Conservation (phyloP, 371 early-diverging fungal genomes). For the Homolaphlyctis polyrhiza region DNA sequence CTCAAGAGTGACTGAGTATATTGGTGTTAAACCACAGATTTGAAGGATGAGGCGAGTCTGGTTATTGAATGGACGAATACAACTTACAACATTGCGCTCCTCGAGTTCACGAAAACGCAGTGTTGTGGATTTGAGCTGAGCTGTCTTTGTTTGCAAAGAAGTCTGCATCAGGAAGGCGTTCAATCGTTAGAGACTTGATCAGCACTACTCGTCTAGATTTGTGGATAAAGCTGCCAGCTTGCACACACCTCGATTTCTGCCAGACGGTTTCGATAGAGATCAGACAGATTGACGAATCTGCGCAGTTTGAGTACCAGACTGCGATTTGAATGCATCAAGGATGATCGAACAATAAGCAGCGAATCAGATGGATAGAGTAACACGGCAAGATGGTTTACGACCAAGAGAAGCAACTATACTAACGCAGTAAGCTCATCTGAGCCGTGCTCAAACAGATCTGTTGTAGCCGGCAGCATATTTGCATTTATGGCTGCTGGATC, state of each 20-base stretch:
- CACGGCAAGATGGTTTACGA: too few species aligned
- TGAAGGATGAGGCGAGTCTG: neutral
- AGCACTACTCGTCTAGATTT: neutral
- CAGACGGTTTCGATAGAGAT: neutral
- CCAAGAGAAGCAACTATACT: too few species aligned
- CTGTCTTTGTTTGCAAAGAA: neutral
- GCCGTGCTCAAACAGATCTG: too few species aligned
- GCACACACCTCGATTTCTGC: neutral
- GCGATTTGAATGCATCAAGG: too few species aligned
- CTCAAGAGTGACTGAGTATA: neutral
- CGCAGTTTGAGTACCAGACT: neutral
- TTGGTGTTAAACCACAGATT: too few species aligned
- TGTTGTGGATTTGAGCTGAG: neutral
- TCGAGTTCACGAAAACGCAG: neutral
- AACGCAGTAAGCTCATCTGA: too few species aligned
- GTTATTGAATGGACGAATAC: neutral
- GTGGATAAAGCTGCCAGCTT: neutral
- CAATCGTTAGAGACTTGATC: too few species aligned
- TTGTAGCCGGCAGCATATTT: too few species aligned
- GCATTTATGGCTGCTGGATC: too few species aligned
- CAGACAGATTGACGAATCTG: neutral
- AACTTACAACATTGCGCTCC: neutral
- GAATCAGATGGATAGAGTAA: too few species aligned
- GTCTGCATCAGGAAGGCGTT: too few species aligned
- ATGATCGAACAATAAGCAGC: too few species aligned